These are phyloP conservation scores for Colletotrichum tanaceti DNA, from an alignment of 2,329 filamentous ascomycete genomes.

Conservation along the genomic window DNA sequence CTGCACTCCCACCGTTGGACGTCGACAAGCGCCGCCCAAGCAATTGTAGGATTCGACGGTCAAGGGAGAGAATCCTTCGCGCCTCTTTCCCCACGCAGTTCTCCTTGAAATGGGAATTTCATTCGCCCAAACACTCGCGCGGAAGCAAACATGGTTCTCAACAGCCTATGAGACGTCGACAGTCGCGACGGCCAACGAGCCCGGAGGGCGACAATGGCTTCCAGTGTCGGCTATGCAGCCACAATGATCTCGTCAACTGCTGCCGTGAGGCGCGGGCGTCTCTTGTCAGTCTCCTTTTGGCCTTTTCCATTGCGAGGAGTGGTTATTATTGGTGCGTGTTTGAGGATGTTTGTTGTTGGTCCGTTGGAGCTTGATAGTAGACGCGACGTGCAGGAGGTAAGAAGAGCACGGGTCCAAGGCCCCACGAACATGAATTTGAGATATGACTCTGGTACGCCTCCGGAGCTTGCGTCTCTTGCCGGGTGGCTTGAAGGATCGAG, in stretches of 20 bases:
- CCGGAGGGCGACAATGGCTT: background rate
- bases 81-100: slow-evolving; percentile 19
- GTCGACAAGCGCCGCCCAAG: slow-evolving; percentile 28
- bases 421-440: background rate
- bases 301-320: background rate
- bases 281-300: background rate
- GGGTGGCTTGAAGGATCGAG: slow-evolving; percentile 1
- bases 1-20: background rate
- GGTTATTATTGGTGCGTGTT: background rate
- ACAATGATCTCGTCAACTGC: slow-evolving; percentile 28
- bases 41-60: slow-evolving; percentile 3
- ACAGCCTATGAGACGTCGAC: background rate
- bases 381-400: slow-evolving; percentile 10
- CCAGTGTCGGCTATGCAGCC: slow-evolving; percentile 21
- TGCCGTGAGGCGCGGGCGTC: slow-evolving; percentile 1
- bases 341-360: slow-evolving; percentile 9
- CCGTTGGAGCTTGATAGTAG: background rate
- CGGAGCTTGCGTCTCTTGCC: background rate
- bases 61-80: slow-evolving; percentile 35
- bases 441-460: background rate
- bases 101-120: background rate
- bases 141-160: background rate
- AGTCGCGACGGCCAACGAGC: background rate
- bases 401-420: no score
- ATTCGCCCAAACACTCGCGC: slow-evolving; percentile 27